A percentile compares a stretch with the other conserved stretches of the same genome.
Evolutionary conservation across 306 rosid species (phyloP).

Genomic region (Malus orientalis): DNA sequence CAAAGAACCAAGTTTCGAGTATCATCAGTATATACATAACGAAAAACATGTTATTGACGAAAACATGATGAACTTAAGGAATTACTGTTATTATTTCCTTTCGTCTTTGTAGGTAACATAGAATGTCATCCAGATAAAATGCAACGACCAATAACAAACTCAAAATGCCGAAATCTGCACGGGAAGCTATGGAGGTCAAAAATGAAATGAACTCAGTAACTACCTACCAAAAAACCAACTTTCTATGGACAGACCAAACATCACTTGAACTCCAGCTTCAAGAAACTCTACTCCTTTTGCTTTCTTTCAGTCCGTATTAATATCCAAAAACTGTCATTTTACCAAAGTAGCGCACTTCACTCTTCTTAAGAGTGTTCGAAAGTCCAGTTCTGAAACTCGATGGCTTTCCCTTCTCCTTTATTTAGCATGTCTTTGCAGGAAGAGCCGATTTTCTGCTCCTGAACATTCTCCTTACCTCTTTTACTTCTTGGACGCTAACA

Average conservation of each 20-base stretch:
- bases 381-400: background rate
- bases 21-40: conserved; percentile 38
- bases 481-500: background rate
- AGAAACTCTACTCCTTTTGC: background rate
- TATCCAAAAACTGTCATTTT: background rate
- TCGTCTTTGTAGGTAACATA: background rate
- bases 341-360: background rate
- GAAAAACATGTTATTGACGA: background rate
- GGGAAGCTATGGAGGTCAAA: background rate
- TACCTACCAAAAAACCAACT: background rate
- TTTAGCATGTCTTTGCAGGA: background rate
- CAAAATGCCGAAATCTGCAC: background rate
- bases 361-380: background rate
- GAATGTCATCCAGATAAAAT: background rate
- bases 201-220: background rate
- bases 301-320: too few relatives aligned
- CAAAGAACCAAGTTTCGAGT: conserved; percentile 59
- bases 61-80: background rate
- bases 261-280: background rate
- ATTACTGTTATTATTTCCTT: background rate
- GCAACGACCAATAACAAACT: background rate
- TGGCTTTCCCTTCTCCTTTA: background rate
- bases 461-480: background rate
- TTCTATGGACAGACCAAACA: background rate
- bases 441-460: background rate